Percentiles rank a stretch among this genome's conserved stretches.
Conservation (phyloP, 2,329 filamentous ascomycete species). For the Pseudocercospora vitis region DNA sequence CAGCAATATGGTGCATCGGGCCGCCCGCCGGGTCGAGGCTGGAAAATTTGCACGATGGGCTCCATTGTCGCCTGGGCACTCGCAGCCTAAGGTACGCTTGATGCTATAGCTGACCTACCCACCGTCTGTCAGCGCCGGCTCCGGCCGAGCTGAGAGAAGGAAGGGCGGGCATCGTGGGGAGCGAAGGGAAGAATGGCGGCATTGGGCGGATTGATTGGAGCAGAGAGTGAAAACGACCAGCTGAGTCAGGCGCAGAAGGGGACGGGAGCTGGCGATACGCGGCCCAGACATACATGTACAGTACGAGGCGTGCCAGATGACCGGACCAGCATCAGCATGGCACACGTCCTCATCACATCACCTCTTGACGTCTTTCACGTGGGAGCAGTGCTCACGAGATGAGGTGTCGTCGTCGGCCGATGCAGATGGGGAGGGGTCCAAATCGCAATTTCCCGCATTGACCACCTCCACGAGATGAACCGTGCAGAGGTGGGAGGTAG, state of each 20-base stretch:
- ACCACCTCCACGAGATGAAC: no score
- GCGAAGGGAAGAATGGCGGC: background rate
- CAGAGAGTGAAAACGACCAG: background rate
- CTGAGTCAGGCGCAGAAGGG: background rate
- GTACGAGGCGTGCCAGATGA: background rate
- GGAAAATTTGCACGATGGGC: background rate
- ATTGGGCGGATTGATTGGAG: background rate
- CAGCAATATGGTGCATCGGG: constrained; percentile 14
- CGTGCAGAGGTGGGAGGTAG: no score
- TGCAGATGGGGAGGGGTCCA: background rate
- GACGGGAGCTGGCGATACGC: background rate
- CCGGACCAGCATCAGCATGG: background rate
- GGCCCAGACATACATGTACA: background rate
- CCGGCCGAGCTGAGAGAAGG: background rate
- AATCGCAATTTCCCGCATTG: no score
- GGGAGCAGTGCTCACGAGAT: background rate
- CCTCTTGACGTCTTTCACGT: background rate
- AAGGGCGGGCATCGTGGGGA: background rate
- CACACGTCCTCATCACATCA: no score
- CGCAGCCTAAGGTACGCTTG: background rate
- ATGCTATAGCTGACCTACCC: constrained; percentile 6
- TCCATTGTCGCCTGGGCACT: background rate
- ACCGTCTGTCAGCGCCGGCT: constrained; percentile 1
- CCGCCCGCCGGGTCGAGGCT: constrained; percentile 10
- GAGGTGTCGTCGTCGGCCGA: background rate